Evolutionary conservation across 1,284 basidiomycete genomes (phyloP).

Genomic region (Taiwanofungus camphoratus): DNA sequence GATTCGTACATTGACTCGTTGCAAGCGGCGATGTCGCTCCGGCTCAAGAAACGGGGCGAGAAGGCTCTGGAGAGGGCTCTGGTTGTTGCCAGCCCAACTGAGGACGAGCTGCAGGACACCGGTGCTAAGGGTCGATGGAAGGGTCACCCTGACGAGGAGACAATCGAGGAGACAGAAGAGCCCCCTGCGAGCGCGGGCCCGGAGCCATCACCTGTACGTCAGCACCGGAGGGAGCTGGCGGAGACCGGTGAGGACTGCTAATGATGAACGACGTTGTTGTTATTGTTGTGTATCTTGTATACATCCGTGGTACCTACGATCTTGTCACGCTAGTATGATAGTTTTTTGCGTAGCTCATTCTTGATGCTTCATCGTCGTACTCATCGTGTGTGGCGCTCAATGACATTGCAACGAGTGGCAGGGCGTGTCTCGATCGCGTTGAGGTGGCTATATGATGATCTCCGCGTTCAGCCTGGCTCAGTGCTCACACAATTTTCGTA

Average conservation of each 20-base stretch:
- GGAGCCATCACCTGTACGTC: conserved; percentile 19
- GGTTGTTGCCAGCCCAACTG: conserved; percentile 35
- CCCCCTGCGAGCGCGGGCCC: conserved; percentile 37
- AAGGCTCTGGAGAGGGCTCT: conserved; percentile 78
- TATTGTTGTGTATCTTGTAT: conserved; percentile 8
- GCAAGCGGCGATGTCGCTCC: conserved; percentile 71
- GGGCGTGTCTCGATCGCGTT: too few species aligned
- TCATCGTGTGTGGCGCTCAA: too few species aligned
- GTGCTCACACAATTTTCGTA: too few species aligned
- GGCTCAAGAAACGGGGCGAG: conserved; percentile 82
- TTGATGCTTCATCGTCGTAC: background rate
- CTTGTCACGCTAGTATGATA: conserved; percentile 19
- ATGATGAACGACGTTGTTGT: conserved; percentile 3
- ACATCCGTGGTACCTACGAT: conserved; percentile 14
- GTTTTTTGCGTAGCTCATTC: background rate
- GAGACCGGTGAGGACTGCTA: conserved; percentile 23
- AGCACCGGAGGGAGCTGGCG: conserved; percentile 44
- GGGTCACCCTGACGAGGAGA: conserved; percentile 40
- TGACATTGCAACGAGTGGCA: too few species aligned
- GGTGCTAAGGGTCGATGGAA: conserved; percentile 41
- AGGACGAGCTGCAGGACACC: conserved; percentile 24
- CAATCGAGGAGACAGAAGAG: conserved; percentile 48
- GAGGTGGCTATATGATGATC: too few species aligned
- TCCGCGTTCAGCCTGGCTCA: too few species aligned
- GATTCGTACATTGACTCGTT: conserved; percentile 92